Percentiles rank a stretch among this genome's conserved stretches.
These are phyloP conservation scores for Rhodosporidiobolus sp. DNA, from an alignment of 768 basidiomycete genomes.

Conservation along the genomic window DNA sequence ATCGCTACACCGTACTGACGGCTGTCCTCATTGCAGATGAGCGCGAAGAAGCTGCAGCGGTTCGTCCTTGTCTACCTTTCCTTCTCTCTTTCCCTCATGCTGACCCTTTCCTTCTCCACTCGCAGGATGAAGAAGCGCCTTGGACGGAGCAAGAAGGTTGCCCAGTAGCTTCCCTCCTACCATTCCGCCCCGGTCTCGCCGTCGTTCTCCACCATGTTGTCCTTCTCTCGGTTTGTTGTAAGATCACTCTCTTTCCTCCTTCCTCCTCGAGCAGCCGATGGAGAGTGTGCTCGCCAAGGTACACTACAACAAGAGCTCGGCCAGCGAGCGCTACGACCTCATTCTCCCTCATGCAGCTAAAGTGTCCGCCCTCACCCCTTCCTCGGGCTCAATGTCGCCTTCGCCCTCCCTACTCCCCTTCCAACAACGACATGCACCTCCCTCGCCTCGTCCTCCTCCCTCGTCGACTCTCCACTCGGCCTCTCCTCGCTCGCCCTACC, in stretches of 20 bases:
- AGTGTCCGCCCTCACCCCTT: background rate
- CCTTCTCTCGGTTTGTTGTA: background rate
- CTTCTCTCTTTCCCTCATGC: background rate
- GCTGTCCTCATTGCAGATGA: slow-evolving; percentile 28
- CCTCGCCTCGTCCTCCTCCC: background rate
- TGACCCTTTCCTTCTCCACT: background rate
- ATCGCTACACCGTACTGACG: background rate
- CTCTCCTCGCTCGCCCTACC: background rate
- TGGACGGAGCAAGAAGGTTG: slow-evolving; percentile 43
- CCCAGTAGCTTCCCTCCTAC: slow-evolving; percentile 15
- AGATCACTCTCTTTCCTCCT: background rate
- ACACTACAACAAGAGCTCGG: background rate
- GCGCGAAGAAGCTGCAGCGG: slow-evolving; percentile 44
- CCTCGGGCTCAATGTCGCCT: too few species aligned
- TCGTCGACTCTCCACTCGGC: background rate
- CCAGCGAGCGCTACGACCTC: background rate
- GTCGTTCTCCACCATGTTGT: background rate
- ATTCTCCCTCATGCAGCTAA: background rate
- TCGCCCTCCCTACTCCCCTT: background rate
- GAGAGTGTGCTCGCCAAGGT: too few species aligned
- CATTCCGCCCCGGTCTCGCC: background rate
- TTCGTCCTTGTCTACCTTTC: slow-evolving; percentile 1
- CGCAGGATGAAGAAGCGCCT: slow-evolving; percentile 44
- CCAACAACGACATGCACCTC: background rate
- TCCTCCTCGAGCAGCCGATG: background rate